A percentile compares a stretch with the other conserved stretches of the same genome.
phyloP scores from a whole-genome alignment of 2,329 filamentous ascomycete genomes.

The Arthrobotrys musiformis region DNA sequence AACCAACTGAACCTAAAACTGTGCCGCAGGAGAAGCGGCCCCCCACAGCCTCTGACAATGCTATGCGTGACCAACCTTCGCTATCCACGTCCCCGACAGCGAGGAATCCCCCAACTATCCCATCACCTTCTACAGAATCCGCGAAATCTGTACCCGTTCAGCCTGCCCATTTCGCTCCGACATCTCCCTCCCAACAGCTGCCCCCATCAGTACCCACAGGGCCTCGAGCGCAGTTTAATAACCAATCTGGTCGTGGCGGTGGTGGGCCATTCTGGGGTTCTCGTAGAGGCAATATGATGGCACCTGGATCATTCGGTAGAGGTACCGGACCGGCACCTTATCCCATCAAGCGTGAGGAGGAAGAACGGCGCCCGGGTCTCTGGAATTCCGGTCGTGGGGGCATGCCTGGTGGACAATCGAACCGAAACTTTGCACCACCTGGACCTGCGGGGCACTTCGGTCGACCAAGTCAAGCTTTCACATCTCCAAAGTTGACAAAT shows the following conservation, averaged over 20 bases:
- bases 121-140: conserved; percentile 36
- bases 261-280: conserved; percentile 22
- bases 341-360: conserved; percentile 33
- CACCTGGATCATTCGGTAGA: conserved; percentile 40
- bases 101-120: conserved; percentile 27
- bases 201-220: conserved; percentile 46
- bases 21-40: conserved; percentile 46
- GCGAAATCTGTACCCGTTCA: conserved; percentile 40
- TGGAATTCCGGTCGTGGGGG: conserved; percentile 30
- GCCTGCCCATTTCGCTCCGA: conserved; percentile 46
- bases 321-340: conserved; percentile 17
- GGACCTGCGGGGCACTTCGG: conserved; percentile 32
- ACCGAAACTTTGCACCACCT: conserved; percentile 23
- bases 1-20: conserved; percentile 41
- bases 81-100: conserved; percentile 35
- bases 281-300: conserved; percentile 40
- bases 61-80: conserved; percentile 36
- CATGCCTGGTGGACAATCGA: conserved; percentile 2
- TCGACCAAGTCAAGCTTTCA: conserved; percentile 35
- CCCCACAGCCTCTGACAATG: conserved; percentile 26
- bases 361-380: conserved; percentile 24
- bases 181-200: conserved; percentile 34
- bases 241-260: conserved; percentile 18
- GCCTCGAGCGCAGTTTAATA: conserved; percentile 36
- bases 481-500: conserved; percentile 47